Evolutionary conservation across 352 stramenopile species (phyloP).

Genomic region (Thalassiosira gravida): DNA sequence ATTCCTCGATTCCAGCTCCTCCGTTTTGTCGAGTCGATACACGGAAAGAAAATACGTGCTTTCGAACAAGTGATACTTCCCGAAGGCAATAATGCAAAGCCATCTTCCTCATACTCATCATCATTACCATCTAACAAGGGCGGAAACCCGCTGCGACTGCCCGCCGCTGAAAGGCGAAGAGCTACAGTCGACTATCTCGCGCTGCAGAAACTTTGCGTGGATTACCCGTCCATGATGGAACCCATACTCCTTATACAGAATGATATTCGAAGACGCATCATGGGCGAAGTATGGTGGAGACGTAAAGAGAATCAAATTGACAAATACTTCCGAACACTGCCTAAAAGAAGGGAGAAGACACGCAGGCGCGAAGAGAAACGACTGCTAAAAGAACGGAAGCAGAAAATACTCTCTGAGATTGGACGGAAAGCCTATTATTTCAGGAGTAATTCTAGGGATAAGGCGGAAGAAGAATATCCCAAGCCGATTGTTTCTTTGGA

Average conservation of each 20-base stretch:
- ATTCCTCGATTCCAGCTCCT: slow-evolving; percentile 38
- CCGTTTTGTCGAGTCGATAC: slow-evolving; percentile 46
- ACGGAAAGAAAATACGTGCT: slow-evolving; percentile 27
- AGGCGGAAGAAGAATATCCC: slow-evolving; percentile 27
- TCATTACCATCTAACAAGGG: not conserved
- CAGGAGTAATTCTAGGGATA: not conserved
- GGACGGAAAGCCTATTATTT: slow-evolving; percentile 33
- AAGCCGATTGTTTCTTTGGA: slow-evolving; percentile 34
- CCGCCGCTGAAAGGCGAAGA: slow-evolving; percentile 14
- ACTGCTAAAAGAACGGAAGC: slow-evolving; percentile 30
- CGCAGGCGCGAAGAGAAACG: slow-evolving; percentile 18
- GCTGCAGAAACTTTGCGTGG: slow-evolving; percentile 19
- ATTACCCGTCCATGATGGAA: slow-evolving; percentile 51
- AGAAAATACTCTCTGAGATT: slow-evolving; percentile 28
- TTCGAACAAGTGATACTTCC: slow-evolving; percentile 42
- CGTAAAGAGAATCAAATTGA: slow-evolving; percentile 32
- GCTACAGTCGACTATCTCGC: slow-evolving; percentile 12
- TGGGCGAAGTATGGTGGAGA: slow-evolving; percentile 53
- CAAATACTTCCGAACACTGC: slow-evolving; percentile 19
- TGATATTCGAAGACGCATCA: slow-evolving; percentile 38
- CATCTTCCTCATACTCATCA: too few species aligned
- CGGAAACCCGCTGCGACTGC: slow-evolving; percentile 15
- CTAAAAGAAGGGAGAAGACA: slow-evolving; percentile 20
- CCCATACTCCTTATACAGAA: slow-evolving; percentile 45
- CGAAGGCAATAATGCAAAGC: not conserved